phyloP scores from a whole-genome alignment of 805 yeast species.

The Kockiozyma suomiensis region DNA sequence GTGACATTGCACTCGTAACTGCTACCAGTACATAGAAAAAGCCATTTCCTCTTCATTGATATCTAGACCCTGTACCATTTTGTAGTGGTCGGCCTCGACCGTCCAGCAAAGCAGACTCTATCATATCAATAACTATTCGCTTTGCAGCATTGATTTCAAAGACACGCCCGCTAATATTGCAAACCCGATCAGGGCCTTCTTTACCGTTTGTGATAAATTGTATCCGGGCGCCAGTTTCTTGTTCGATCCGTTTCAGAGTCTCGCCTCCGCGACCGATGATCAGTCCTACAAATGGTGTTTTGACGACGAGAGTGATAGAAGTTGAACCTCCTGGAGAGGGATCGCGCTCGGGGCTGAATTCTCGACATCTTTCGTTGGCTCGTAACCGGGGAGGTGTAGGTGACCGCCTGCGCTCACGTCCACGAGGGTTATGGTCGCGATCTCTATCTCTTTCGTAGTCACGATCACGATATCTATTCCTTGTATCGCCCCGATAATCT shows the following conservation, averaged over 20 bases:
- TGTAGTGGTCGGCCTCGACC: constrained; percentile 27
- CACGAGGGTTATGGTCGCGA: constrained; percentile 18
- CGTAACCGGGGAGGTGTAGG: constrained; percentile 28
- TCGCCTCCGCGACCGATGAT: constrained; percentile 37
- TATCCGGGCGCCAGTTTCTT: constrained; percentile 33
- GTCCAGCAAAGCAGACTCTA: constrained; percentile 26
- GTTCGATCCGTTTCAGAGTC: constrained; percentile 33
- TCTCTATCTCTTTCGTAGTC: no score
- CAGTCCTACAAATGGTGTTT: constrained; percentile 34
- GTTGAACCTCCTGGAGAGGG: constrained; percentile 32
- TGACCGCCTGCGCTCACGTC: constrained; percentile 18
- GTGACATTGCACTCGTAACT: no score
- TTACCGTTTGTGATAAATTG: constrained; percentile 35
- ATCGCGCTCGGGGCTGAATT: constrained; percentile 27
- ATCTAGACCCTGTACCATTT: constrained; percentile 19
- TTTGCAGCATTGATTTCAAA: constrained; percentile 26
- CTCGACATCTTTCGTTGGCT: constrained; percentile 23
- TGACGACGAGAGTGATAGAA: constrained; percentile 28
- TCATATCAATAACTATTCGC: constrained; percentile 23
- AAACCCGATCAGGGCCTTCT: constrained; percentile 35
- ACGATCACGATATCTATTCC: constrained; percentile 1
- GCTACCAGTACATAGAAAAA: no score
- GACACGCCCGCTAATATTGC: constrained; percentile 30
- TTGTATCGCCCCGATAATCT: constrained; percentile 1
- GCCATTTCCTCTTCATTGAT: neutral